Evolutionary conservation across 495 filamentous ascomycete genomes (phyloP), one percentile per base, ranked within the genome.

Genomic region (Penicillium cataractarum): DNA sequence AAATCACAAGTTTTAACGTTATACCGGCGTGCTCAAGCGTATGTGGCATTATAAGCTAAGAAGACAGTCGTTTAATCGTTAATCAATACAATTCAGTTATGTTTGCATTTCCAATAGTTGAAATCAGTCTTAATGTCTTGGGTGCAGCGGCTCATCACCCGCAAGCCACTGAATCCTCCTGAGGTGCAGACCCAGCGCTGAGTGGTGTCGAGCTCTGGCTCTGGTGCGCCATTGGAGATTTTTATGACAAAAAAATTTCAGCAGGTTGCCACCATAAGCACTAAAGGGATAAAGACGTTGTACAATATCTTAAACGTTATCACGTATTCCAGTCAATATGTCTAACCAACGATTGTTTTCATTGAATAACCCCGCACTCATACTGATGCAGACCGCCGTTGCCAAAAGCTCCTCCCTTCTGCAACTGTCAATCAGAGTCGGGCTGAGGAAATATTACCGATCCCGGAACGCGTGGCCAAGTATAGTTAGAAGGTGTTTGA

Each of bases 401-500:
- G 24, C 13, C 1, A 50, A 27, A 27, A 12, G 7, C 39, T 8
- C 6, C 39, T 42, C n/a, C 39, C 39, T 21, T 17, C n/a, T 29
- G 6, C 10, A 29, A 27, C 3, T 26, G 7, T 50, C 24, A 50
- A 27, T 50, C 48, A 50, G 48, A 15, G 10, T 50, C 48, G 2
- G 48, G 48, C 17, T 10, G 48, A 50, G 48, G 48, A 50, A 50
- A 50, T 29, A 50, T 15, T 4, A 50, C 17, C 27, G 48, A 50
- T 50, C 48, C 48, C 1, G 48, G 48, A 29, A 50, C 48, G 29
- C 48, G 48, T 50, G 48, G 48, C 48, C 48, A 50, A 12, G 48
- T 50, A 50, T 50, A 50, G 48, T 50, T 50, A 24, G 48, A 10
- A 50, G 48, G 48, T 27, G 48, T 50, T 50, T 50, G 48, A 50